Base-by-base conservation (phyloP, 2,329 filamentous ascomycete species). In the Hymenoscyphus infarciens region DNA sequence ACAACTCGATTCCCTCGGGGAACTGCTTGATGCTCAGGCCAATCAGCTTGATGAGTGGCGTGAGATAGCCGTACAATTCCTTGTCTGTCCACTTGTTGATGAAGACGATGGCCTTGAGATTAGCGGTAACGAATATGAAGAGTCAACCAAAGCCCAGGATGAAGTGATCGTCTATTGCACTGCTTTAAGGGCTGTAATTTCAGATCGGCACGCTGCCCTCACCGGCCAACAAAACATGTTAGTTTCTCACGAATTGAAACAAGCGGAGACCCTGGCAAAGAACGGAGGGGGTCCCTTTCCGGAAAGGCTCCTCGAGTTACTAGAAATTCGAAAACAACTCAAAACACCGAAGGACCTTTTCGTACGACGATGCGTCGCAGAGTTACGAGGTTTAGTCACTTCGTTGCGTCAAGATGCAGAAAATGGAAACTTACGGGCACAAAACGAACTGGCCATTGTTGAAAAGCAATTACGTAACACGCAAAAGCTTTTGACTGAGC, bases 51-150 rank as follows among this genome's bases (percentile, higher is more conserved):
- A 90, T 56, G 82, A 87, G 56, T 96, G 90, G 91, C 86, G 92
- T 52, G 82, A 88, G 62, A 81, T 86, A 52, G 87, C 93, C 63
- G 82, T 91, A 19, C 82, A 89, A 60, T 83, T 94, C 22, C 80
- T 97, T 10, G 77, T 90, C 11, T 83, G 87, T 64, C 86, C 91
- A 0, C 81, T 98, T 1, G 86, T 98, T 19, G 95, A 98, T 69
- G 87, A 95, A 71, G 92, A 96, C 49, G 86, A 86, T 16, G 80
- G 79, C n/a, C 76, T 83, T 10, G 91, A 96, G 63, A 83, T 87
- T 2, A 94, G 92, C 11, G 95, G 95, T 27, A 89, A 97, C 63
- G 95, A 98, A 74, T 95, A 97, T 66, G 90, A 92, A 68, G 85
- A 90, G 35, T 96, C 94, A 0, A 91, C 92, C 0, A 91, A 91